Evolutionary conservation across 176 grass and related monocot genomes (phyloP).

Genomic region (Bolboschoenus planiculmis): DNA sequence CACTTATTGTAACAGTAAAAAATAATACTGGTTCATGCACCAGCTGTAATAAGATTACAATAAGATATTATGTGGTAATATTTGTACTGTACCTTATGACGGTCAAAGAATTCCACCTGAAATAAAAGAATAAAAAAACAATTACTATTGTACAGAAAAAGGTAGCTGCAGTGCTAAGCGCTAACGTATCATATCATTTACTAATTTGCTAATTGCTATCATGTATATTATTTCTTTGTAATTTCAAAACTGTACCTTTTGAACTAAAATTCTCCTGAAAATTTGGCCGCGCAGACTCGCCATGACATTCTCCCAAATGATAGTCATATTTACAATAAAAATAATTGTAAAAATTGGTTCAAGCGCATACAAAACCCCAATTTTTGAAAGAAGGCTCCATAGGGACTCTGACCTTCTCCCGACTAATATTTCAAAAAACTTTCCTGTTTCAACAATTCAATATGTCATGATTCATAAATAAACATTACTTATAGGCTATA

Average conservation of each 20-base stretch:
- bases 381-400: conserved; percentile 67
- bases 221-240: not conserved
- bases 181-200: not conserved
- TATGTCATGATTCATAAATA: not conserved
- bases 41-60: not conserved
- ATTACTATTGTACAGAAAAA: conserved; percentile 17
- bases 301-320: conserved; percentile 93
- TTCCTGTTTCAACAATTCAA: conserved; percentile 40
- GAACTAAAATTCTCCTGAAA: conserved; percentile 90
- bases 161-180: not conserved
- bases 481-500: not conserved
- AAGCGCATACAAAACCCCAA: conserved; percentile 55
- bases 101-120: conserved; percentile 97
- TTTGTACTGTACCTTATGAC: conserved; percentile 56
- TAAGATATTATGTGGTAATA: not conserved
- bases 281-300: conserved; percentile 67
- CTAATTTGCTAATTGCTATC: not conserved
- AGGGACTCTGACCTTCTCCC: conserved; percentile 56
- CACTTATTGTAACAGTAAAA: not conserved
- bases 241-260: conserved; percentile 55
- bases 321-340: conserved; percentile 76
- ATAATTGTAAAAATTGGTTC: conserved; percentile 86
- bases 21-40: not conserved
- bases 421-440: conserved; percentile 87
- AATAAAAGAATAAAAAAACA: conserved; percentile 18